phyloP scores from a whole-genome alignment of 805 yeast species.

The Candida boleticola region DNA sequence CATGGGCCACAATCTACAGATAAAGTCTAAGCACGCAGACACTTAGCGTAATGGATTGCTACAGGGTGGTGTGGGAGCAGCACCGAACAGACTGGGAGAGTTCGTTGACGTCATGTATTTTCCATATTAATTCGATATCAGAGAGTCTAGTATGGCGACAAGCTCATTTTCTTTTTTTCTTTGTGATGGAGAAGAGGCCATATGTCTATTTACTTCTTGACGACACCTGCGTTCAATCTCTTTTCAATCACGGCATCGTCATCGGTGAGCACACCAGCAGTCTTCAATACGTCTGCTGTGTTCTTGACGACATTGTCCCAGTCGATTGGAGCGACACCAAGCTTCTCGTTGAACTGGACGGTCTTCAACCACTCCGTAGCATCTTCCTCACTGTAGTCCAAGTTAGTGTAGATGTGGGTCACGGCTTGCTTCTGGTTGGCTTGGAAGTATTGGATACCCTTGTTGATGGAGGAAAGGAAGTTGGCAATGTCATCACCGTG shows the following conservation, averaged over 20 bases:
- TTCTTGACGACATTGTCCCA: conserved; percentile 50
- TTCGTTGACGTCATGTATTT: too few species aligned
- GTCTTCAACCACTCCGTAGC: conserved; percentile 81
- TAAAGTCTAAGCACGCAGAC: too few species aligned
- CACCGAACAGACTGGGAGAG: too few species aligned
- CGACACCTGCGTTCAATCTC: conserved; percentile 25
- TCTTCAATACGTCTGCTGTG: conserved; percentile 54
- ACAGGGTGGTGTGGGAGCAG: too few species aligned
- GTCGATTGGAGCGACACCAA: conserved; percentile 41
- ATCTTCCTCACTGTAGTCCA: conserved; percentile 77
- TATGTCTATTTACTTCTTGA: conserved; percentile 8
- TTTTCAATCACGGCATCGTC: conserved; percentile 20
- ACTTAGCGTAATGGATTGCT: too few species aligned
- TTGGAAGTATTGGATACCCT: conserved; percentile 68
- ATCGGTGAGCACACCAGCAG: conserved; percentile 59
- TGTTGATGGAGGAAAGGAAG: conserved; percentile 55
- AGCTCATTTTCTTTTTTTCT: too few species aligned
- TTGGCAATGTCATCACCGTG: conserved; percentile 21
- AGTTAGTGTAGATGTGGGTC: conserved; percentile 57
- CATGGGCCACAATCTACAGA: too few species aligned
- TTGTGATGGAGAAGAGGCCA: too few species aligned
- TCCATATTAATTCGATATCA: too few species aligned
- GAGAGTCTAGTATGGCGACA: too few species aligned
- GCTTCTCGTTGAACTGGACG: conserved; percentile 55
- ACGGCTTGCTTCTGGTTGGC: conserved; percentile 62